Base-by-base conservation (phyloP, 2,329 filamentous ascomycete species). In the Dactylellina haptotyla region DNA sequence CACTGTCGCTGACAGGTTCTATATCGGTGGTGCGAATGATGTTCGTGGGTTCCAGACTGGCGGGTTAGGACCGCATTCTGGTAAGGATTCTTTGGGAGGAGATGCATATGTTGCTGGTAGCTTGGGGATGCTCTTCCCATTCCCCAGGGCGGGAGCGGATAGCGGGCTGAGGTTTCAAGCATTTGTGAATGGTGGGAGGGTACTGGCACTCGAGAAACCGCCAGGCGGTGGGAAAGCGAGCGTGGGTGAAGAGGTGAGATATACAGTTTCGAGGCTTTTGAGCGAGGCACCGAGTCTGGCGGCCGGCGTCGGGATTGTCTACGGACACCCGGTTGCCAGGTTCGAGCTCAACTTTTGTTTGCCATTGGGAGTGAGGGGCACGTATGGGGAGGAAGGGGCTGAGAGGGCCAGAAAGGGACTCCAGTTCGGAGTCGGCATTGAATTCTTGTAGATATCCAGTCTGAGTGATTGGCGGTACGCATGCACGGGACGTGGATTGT, bases 341-440 rank as follows among this genome's bases (percentile, higher is more conserved):
- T 97, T 99, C 76, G 95, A 99, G 83, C 84, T 99, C 77, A 99
- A 99, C 82, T 97, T 99, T 80, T 93, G 91, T 78, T 81, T 99
- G 76, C 95, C 95, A 0, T 81, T 99, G 70, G 67, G 43, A 10
- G 59, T 65, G 16, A 53, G 67, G 45, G 67, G 67, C 12, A 48
- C 53, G 34, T 72, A 72, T 54, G 67, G 89, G 94, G 16, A 81
- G 92, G 78, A 86, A 95, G 69, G 89, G 86, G 93, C 92, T 34
- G 95, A 99, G 82, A 89, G 95, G 77, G 89, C 88, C 14, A 87
- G 94, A 63, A 99, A 99, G 83, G 95, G 95, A 0, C 80, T 99
- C 75, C 93, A 95, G 80, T 89, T 99, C 78, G 95, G 95, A n/a
- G 92, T 99, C 41, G 95, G 95, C 54, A 93, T 99, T 79, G 96